Evolutionary conservation across 371 early-diverging fungal species (phyloP).

Genomic region (Massospora cicadina): DNA sequence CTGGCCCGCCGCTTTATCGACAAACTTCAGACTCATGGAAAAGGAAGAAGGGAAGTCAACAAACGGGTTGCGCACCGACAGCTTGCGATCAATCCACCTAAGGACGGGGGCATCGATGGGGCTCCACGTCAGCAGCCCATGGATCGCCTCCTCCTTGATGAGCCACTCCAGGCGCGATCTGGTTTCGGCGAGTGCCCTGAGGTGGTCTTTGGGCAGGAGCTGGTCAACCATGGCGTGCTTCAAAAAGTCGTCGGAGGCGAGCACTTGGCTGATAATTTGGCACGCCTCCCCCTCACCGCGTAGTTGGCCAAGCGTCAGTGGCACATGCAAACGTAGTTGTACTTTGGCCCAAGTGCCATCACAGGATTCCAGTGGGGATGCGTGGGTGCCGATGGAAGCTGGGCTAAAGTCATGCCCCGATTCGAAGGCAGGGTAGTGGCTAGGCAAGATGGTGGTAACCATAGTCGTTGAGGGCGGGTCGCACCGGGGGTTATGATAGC

Average conservation of each 20-base stretch:
- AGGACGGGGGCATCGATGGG: constrained; percentile 33
- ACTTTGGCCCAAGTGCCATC: constrained; percentile 51
- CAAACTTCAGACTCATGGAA: constrained; percentile 38
- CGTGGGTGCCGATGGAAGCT: constrained; percentile 33
- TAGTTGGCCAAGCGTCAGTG: constrained; percentile 24
- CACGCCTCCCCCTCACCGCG: neutral
- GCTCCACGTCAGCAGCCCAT: constrained; percentile 36
- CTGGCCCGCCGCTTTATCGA: constrained; percentile 27
- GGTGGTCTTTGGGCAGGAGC: constrained; percentile 26
- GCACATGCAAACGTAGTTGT: constrained; percentile 35
- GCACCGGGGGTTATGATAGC: neutral
- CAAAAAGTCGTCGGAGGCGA: neutral
- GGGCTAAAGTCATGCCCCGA: constrained; percentile 33
- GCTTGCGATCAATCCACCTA: constrained; percentile 7
- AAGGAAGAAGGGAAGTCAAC: constrained; percentile 43
- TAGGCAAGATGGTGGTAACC: constrained; percentile 2
- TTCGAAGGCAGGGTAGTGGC: constrained; percentile 13
- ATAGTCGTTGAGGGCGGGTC: neutral
- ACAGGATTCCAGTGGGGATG: constrained; percentile 43
- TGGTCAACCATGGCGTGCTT: constrained; percentile 2
- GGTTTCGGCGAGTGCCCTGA: constrained; percentile 37
- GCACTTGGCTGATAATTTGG: neutral
- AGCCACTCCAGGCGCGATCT: constrained; percentile 38
- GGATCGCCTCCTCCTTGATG: constrained; percentile 58
- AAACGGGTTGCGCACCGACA: constrained; percentile 24